Conservation (phyloP, 805 yeast species). For the Cyberlindnera mississippiensis region DNA sequence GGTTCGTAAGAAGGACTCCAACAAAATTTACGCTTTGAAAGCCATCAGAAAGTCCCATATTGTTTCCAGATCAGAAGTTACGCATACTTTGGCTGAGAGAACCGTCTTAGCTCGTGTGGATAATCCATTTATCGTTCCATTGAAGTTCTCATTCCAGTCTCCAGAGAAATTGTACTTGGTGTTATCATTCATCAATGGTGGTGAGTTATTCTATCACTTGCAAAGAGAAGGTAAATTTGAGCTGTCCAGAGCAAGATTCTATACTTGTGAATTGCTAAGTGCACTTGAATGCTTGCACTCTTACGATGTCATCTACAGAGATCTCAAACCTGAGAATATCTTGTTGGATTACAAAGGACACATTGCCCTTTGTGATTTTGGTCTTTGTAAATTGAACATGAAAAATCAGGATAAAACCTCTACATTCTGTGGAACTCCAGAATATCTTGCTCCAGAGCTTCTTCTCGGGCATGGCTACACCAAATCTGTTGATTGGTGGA, state of each 20-base stretch:
- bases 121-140: conserved; percentile 93
- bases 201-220: conserved; percentile 91
- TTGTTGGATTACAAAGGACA: conserved; percentile 94
- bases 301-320: conserved; percentile 90
- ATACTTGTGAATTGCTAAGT: conserved; percentile 88
- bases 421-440: conserved; percentile 98
- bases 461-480: conserved; percentile 91
- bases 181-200: conserved; percentile 92
- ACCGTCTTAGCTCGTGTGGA: conserved; percentile 90
- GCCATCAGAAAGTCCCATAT: conserved; percentile 92
- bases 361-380: conserved; percentile 96
- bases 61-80: conserved; percentile 90
- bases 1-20: conserved; percentile 92
- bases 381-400: conserved; percentile 95
- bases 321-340: conserved; percentile 94
- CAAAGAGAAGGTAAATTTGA: conserved; percentile 89
- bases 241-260: conserved; percentile 84
- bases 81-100: conserved; percentile 94
- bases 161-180: conserved; percentile 92
- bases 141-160: conserved; percentile 94
- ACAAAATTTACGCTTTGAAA: conserved; percentile 90
- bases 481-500: conserved; percentile 98
- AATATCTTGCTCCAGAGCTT: conserved; percentile 93
- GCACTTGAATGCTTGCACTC: conserved; percentile 92
- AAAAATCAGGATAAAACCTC: conserved; percentile 79